Evolutionary conservation across 331 rosid species (phyloP).

Genomic region (Spiraea crenata): DNA sequence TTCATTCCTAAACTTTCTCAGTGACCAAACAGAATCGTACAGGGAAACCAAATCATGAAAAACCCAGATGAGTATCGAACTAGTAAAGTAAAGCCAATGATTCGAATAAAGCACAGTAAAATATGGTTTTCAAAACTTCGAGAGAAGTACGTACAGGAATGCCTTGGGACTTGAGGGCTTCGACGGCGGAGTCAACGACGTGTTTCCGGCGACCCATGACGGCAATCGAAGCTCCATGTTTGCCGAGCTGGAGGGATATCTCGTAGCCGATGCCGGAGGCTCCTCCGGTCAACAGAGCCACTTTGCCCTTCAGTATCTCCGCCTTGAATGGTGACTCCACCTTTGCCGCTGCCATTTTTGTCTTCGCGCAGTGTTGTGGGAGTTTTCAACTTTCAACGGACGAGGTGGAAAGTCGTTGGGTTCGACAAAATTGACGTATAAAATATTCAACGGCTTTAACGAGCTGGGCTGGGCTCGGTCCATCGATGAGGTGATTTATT

Average conservation of each 20-base stretch:
- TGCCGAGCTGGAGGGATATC: constrained; percentile 19
- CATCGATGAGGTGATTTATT: too few species aligned
- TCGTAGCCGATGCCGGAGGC: constrained; percentile 29
- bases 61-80: neutral
- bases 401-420: neutral
- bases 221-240: constrained; percentile 20
- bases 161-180: constrained; percentile 15
- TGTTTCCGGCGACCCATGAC: constrained; percentile 25
- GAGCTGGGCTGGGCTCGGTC: neutral
- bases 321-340: constrained; percentile 26
- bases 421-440: neutral
- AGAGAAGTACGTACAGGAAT: constrained; percentile 19
- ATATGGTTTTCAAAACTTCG: neutral
- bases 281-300: constrained; percentile 24
- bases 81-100: too few species aligned
- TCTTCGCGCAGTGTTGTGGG: neutral
- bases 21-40: neutral
- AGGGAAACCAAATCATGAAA: neutral
- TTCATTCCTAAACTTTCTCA: neutral
- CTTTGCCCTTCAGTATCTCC: constrained; percentile 19
- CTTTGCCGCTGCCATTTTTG: neutral
- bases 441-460: neutral
- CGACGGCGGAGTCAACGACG: constrained; percentile 18
- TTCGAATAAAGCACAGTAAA: neutral
- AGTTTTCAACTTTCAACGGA: neutral